Evolutionary conservation across 257 asterid genomes (phyloP).

Genomic region (Solanum habrochaites): DNA sequence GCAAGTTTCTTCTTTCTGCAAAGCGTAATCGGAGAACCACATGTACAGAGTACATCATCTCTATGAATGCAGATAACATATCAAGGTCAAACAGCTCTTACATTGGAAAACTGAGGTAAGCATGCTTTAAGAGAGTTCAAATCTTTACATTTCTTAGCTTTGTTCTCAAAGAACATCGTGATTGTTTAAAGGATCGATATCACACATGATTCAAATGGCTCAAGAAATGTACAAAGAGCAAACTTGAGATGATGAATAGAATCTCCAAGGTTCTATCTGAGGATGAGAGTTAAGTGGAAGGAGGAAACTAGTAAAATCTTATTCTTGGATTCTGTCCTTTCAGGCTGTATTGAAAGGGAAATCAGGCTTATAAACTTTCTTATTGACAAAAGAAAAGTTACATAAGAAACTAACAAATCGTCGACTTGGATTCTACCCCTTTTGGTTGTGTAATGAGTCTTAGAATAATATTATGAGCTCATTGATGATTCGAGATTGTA

Average conservation of each 20-base stretch:
- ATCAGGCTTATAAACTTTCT: neutral
- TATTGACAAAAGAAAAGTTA: neutral
- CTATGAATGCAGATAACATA: constrained; percentile 62
- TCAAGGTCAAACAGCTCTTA: constrained; percentile 64
- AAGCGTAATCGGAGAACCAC: constrained; percentile 67
- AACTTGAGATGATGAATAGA: neutral
- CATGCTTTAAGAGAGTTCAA: neutral
- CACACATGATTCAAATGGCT: neutral
- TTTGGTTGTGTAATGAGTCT: neutral
- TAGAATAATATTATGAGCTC: neutral
- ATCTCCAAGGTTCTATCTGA: neutral
- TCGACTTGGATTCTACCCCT: neutral
- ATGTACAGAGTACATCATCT: constrained; percentile 75
- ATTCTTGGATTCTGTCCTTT: neutral
- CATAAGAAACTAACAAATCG: neutral
- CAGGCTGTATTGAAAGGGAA: neutral
- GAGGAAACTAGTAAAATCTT: neutral
- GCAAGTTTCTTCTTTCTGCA: constrained; percentile 87
- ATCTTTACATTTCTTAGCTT: neutral
- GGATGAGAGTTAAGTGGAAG: neutral
- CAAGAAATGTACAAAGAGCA: neutral
- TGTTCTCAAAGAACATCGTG: neutral
- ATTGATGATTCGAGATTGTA: neutral
- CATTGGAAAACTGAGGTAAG: constrained; percentile 75
- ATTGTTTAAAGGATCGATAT: neutral